phyloP scores from a whole-genome alignment of 2,329 filamentous ascomycete species.

The Dissoconium aciculare region DNA sequence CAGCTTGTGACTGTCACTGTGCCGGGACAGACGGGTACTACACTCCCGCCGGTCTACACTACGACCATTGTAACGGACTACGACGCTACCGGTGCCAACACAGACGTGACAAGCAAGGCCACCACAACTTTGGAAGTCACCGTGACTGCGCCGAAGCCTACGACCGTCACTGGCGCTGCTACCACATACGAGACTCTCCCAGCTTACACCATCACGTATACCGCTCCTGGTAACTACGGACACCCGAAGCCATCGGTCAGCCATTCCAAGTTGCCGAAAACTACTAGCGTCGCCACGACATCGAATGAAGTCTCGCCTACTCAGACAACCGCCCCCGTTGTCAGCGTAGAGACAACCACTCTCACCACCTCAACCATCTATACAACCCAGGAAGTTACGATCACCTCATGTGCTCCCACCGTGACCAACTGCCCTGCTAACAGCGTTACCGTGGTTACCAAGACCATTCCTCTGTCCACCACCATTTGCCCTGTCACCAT shows the following conservation, averaged over 20 bases:
- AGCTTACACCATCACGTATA: neutral
- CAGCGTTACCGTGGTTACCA: slow-evolving; percentile 22
- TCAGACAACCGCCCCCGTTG: slow-evolving; percentile 12
- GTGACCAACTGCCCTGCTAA: slow-evolving; percentile 28
- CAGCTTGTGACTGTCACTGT: too few relatives aligned
- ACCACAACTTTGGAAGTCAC: neutral
- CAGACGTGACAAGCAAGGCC: neutral
- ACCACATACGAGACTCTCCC: neutral
- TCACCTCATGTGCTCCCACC: slow-evolving; percentile 28
- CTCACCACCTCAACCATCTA: slow-evolving; percentile 28
- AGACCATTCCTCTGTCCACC: slow-evolving; percentile 26
- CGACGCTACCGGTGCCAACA: neutral
- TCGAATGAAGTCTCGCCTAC: neutral
- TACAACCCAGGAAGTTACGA: slow-evolving; percentile 29
- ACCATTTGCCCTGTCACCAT: slow-evolving; percentile 28
- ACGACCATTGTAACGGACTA: slow-evolving; percentile 7
- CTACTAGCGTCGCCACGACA: neutral
- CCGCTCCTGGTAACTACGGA: too few relatives aligned
- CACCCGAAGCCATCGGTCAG: too few relatives aligned
- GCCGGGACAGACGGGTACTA: too few relatives aligned
- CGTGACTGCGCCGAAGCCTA: neutral
- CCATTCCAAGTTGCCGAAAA: too few relatives aligned
- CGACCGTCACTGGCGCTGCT: neutral
- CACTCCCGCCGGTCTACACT: slow-evolving; percentile 5
- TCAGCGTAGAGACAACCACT: slow-evolving; percentile 13